A percentile compares a stretch with the other conserved stretches of the same genome.
phyloP scores from a whole-genome alignment of 495 filamentous ascomycete genomes.

The Parachaetomium inaequale region DNA sequence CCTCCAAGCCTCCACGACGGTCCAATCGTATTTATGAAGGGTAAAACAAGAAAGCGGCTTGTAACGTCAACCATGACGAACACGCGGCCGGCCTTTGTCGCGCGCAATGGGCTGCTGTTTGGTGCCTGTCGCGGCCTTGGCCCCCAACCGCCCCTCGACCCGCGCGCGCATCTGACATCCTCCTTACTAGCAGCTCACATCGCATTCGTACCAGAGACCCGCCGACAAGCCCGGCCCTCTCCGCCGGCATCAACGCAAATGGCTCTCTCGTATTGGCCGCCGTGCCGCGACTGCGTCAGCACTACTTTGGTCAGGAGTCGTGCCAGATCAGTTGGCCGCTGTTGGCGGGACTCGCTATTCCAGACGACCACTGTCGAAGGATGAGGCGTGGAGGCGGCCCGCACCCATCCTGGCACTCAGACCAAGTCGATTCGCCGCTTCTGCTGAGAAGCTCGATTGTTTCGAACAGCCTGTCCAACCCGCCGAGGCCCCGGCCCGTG shows the following conservation, averaged over 20 bases:
- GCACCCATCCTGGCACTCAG: background rate
- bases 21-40: no score
- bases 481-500: background rate
- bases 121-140: background rate
- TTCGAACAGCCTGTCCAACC: background rate
- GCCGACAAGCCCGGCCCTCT: background rate
- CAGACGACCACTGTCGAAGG: background rate
- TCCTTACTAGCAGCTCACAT: no score
- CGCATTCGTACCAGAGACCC: background rate
- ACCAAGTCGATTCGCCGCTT: background rate
- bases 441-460: background rate
- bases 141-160: background rate
- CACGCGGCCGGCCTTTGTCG: background rate
- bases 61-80: background rate
- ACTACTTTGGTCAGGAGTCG: no score
- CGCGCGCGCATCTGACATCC: no score
- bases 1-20: no score
- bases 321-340: background rate
- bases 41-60: no score
- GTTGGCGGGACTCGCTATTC: background rate
- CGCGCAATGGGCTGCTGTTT: background rate
- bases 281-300: background rate
- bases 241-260: background rate
- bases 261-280: background rate
- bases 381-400: background rate